These are phyloP conservation scores for Tuber aestivum DNA, from an alignment of 495 filamentous ascomycete genomes.

Conservation along the genomic window DNA sequence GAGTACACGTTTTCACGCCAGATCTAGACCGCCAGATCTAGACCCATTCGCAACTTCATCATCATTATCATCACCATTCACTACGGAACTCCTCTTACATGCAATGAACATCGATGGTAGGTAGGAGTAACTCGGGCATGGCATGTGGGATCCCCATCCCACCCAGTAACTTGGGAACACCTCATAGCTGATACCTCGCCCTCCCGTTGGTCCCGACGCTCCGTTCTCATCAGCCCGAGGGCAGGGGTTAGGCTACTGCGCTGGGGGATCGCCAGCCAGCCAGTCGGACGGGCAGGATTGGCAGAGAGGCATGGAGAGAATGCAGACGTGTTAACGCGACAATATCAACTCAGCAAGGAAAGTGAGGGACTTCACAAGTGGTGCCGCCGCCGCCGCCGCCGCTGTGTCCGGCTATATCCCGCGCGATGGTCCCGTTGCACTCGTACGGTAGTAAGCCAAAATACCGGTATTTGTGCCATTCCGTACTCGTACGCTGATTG, in stretches of 20 bases:
- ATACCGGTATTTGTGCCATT: neutral
- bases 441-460: neutral
- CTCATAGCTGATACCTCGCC: neutral
- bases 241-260: neutral
- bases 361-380: neutral
- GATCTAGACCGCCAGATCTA: constrained; percentile 1
- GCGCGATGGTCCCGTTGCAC: neutral
- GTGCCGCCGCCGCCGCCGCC: neutral
- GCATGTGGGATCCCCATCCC: neutral
- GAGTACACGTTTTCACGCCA: neutral
- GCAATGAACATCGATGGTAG: neutral
- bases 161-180: neutral
- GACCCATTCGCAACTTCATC: neutral
- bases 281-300: neutral
- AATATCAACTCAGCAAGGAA: neutral
- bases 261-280: neutral
- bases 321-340: neutral
- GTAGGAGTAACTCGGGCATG: neutral
- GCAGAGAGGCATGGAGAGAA: neutral
- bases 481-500: neutral
- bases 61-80: neutral
- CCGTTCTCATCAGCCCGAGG: neutral
- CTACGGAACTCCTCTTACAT: neutral
- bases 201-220: neutral
- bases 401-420: neutral